phyloP scores from a whole-genome alignment of 1,284 basidiomycete genomes.

The Marasmius sp. region DNA sequence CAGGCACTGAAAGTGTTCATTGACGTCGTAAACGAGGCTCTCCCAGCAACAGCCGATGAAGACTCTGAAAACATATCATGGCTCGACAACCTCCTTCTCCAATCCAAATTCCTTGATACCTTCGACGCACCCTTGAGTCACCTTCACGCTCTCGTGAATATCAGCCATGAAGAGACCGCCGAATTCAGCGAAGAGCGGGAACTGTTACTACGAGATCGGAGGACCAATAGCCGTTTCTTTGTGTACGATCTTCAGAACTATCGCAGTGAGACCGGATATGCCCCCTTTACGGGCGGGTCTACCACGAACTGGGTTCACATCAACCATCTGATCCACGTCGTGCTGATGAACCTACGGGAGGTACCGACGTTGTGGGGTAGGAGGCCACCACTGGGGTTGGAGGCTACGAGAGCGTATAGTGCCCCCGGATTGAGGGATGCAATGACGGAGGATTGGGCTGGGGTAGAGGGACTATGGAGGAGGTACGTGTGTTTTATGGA shows the following conservation, averaged over 20 bases:
- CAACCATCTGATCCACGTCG: slow-evolving; percentile 56
- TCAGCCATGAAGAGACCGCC: slow-evolving; percentile 17
- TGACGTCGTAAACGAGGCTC: slow-evolving; percentile 39
- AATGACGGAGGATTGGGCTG: slow-evolving; percentile 64
- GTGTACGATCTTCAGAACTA: slow-evolving; percentile 70
- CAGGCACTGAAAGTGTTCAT: slow-evolving; percentile 39
- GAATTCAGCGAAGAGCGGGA: slow-evolving; percentile 20
- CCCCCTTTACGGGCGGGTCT: slow-evolving; percentile 46
- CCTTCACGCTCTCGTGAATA: slow-evolving; percentile 15
- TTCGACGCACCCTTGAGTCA: slow-evolving; percentile 20
- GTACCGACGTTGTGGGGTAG: slow-evolving; percentile 35
- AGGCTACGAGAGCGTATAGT: slow-evolving; percentile 49
- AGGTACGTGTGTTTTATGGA: slow-evolving; percentile 75
- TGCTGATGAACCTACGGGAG: slow-evolving; percentile 57
- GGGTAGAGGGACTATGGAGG: slow-evolving; percentile 65
- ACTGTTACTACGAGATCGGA: slow-evolving; percentile 31
- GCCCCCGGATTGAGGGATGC: too few relatives aligned
- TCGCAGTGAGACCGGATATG: slow-evolving; percentile 46
- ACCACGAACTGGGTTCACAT: slow-evolving; percentile 61
- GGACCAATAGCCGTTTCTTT: slow-evolving; percentile 49
- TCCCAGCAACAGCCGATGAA: slow-evolving; percentile 27
- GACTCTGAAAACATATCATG: slow-evolving; percentile 40
- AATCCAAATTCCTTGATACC: slow-evolving; percentile 33
- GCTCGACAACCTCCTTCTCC: slow-evolving; percentile 36
- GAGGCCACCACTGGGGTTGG: slow-evolving; percentile 48